Evolutionary conservation across 1,284 basidiomycete genomes (phyloP), one percentile per base, ranked within the genome.

Genomic region (Anthracocystis panici-leucophaei): DNA sequence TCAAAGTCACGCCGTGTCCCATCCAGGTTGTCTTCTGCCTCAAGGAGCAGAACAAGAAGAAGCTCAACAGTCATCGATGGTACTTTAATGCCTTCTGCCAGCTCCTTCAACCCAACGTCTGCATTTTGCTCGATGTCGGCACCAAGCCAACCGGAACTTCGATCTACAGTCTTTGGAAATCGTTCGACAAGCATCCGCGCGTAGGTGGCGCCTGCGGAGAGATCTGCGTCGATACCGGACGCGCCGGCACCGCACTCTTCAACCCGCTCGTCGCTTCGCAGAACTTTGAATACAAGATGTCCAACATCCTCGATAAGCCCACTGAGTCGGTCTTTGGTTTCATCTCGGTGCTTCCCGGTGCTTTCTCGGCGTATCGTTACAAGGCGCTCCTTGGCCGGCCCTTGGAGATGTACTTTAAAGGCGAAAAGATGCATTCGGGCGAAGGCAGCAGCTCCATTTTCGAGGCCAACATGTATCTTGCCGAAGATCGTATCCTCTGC

Each of bases 121-220:
- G 94, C 84, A 90, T 98, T 10, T 89, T 98, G 21, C 90, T 98
- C 44, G 95, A 98, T 80, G 95, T 97, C 20, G 96, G 95, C 2
- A 98, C 95, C 0, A 91, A 92, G 88, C 95, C 95, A n/a, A 77
- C 59, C 31, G 73, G 57, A 41, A 75, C 67, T 9, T 71, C 73
- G 42, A 95, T 97, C 82, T 98, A 97, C 86, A 93, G 96, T 81
- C 87, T 98, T 12, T 97, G 95, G 95, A 97, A 97, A 86, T 92
- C 93, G 7, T 97, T 98, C 76, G 95, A 97, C 84, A 92, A 95
- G 86, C 94, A 97, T 86, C 92, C 92, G 20, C 94, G 95, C 75
- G 93, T 97, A 29, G 95, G 94, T 0, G 95, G 96, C 23, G 95
- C 96, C 7, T 97, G 94, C 83, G 95, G 95, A 18, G 95, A 97